These are phyloP conservation scores for Comarum palustre DNA, from an alignment of 306 rosid species.

Conservation along the genomic window DNA sequence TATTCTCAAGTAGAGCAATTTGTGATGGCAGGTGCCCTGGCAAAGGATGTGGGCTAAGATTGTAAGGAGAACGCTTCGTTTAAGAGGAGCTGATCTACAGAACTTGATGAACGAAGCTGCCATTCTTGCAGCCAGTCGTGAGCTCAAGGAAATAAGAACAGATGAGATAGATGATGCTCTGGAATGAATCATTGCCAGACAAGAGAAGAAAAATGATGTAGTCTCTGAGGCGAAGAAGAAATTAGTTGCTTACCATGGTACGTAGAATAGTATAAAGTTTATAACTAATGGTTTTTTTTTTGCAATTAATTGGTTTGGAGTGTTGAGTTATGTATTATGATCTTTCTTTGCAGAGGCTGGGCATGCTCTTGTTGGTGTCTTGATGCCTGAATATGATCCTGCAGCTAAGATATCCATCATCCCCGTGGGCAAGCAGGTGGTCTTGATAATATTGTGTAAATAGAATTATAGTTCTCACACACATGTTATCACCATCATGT, in stretches of 20 bases:
- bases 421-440: slow-evolving; percentile 89
- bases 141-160: slow-evolving; percentile 93
- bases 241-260: slow-evolving; percentile 78
- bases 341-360: slow-evolving; percentile 81
- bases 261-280: not conserved
- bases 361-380: slow-evolving; percentile 71
- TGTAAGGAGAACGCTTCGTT: slow-evolving; percentile 94
- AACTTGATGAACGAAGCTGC: slow-evolving; percentile 99
- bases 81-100: slow-evolving; percentile 75
- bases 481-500: too few species aligned
- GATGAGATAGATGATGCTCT: slow-evolving; percentile 98
- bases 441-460: too few species aligned
- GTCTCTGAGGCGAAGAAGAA: slow-evolving; percentile 96
- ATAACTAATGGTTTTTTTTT: slow-evolving; percentile 1
- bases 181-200: slow-evolving; percentile 95
- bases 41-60: slow-evolving; percentile 96
- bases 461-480: too few species aligned
- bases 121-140: slow-evolving; percentile 97
- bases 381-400: slow-evolving; percentile 68
- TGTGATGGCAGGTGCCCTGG: slow-evolving; percentile 63
- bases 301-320: not conserved
- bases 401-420: slow-evolving; percentile 97
- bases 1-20: slow-evolving; percentile 2
- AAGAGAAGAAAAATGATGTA: slow-evolving; percentile 96
- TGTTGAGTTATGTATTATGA: not conserved